Evolutionary conservation across 1,284 basidiomycete genomes (phyloP), one percentile per base, ranked within the genome.

Genomic region (Sphagnurus paluster): DNA sequence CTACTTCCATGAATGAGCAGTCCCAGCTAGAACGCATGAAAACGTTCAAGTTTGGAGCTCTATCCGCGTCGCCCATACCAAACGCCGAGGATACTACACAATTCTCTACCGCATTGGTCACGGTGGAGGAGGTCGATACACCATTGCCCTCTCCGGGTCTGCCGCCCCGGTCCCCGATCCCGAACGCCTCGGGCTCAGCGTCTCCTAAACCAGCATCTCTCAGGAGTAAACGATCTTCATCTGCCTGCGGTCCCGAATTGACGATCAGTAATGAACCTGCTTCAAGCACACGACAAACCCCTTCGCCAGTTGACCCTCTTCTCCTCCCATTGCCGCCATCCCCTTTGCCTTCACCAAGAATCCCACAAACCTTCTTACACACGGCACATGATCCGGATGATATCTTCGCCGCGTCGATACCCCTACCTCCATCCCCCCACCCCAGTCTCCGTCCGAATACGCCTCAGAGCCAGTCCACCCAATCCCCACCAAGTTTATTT

Each of bases 351-450:
- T 50, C 59, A 17, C 51, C 58, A 10, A 50, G 46, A n/a, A 54
- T 49, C 7, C 47, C 50, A n/a, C 44, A 5, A 1, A 33, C 35
- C 6, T 56, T 63, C 77, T 53, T 68, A 79, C 26, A 29, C 16
- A 43, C 35, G 14, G 66, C 71, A 2, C 57, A 67, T 1, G 61
- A 55, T 21, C 72, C 77, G n/a, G 72, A 76, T 6, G 70, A 75
- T 4, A 71, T 70, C 41, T 42, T 46, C 32, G 43, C 42, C 30
- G 33, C 45, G 34, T 40, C 49, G 14, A 30, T 51, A 14, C 46
- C 52, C 46, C 46, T 53, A 36, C 43, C 53, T 23, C 43, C 53
- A 32, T 48, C 44, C 32, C 42, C 54, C 21, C 41, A 20, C 16
- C 44, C 40, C 24, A 44, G 14, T 24, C 19, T 32, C 13, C 23